Percentiles rank a stretch among this genome's conserved stretches.
Evolutionary conservation across 129 eudicot species (phyloP).

Genomic region (Escallonia herrerae): DNA sequence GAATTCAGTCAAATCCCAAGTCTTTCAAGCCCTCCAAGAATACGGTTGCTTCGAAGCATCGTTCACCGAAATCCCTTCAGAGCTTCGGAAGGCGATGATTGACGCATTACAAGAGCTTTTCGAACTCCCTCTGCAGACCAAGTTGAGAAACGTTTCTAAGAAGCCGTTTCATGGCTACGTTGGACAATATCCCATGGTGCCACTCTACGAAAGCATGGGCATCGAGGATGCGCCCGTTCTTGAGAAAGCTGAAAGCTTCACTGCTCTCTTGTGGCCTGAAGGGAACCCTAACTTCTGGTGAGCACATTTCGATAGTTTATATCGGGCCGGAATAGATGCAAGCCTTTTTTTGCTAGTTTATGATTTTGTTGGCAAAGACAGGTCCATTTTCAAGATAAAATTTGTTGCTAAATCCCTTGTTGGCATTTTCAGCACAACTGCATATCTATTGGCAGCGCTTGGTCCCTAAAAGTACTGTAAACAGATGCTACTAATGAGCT

Average conservation of each 20-base stretch:
- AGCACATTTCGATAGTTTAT: not conserved
- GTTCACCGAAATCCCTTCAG: conserved; percentile 29
- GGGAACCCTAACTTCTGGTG: conserved; percentile 52
- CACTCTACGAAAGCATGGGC: conserved; percentile 65
- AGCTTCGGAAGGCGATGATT: conserved; percentile 31
- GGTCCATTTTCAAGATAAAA: no score
- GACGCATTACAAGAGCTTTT: conserved; percentile 34
- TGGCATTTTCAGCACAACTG: no score
- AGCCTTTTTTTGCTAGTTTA: no score
- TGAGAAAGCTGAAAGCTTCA: conserved; percentile 31
- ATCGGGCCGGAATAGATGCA: no score
- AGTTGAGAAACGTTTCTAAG: conserved; percentile 36
- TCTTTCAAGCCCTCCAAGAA: conserved; percentile 38
- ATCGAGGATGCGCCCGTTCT: conserved; percentile 26
- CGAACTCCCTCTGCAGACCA: conserved; percentile 53
- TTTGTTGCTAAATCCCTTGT: no score
- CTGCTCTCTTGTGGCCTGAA: conserved; percentile 43
- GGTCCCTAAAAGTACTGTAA: no score
- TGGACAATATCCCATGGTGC: conserved; percentile 46
- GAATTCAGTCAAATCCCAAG: conserved; percentile 39
- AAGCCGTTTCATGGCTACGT: conserved; percentile 55
- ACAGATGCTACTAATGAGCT: no score
- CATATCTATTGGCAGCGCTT: no score
- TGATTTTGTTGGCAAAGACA: not conserved
- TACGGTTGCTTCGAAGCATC: conserved; percentile 70